Base-by-base conservation (phyloP, 192 early-diverging fungal species). In the Coemansia sp. region DNA sequence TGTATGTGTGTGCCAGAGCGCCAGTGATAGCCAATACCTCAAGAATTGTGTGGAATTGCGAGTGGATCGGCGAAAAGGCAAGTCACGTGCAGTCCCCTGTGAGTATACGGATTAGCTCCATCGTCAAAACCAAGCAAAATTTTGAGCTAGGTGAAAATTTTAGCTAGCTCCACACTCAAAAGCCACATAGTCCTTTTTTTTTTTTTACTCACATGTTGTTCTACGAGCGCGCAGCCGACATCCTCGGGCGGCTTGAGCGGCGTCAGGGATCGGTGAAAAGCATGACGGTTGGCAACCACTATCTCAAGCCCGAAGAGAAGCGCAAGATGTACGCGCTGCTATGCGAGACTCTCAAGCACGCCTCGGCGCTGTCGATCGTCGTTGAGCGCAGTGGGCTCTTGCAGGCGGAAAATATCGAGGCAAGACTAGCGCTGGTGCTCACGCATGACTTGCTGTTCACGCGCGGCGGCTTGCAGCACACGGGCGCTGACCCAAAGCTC, bases 361-460 rank as follows among this genome's bases (percentile, higher is more conserved):
- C 72, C 29, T 66, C 76, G 65, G 73, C 69, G 12, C 76, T 85
- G 15, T 39, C 44, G 7, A 38, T 19, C 11, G 60, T 82, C 14
- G 39, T 85, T 21, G 62, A 64, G 44, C 62, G 64, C 46, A 75
- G 70, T 66, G 38, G 44, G 12, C 41, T 72, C 0, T 15, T 73
- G 42, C 34, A 72, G 46, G 37, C 48, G 8, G 87, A 58, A 84
- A 84, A 32, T 53, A 84, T 67, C 72, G 85, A 41, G 41, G 86
- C 41, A 15, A 69, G 69, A n/a, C 67, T 90, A 31, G 87, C 88
- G 19, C 66, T 87, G 55, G 74, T 95, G 0, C 86, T 96, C n/a
- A 80, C 91, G n/a, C 92, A 95, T 70, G 96, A 98, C 74, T 78
- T 95, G 19, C 72, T 96, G 14, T 90, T 98, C 72, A 89, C 90